A percentile compares a stretch with the other conserved stretches of the same genome.
Evolutionary conservation across 2,329 filamentous ascomycete species (phyloP).

Genomic region (Fusarium tupiense): DNA sequence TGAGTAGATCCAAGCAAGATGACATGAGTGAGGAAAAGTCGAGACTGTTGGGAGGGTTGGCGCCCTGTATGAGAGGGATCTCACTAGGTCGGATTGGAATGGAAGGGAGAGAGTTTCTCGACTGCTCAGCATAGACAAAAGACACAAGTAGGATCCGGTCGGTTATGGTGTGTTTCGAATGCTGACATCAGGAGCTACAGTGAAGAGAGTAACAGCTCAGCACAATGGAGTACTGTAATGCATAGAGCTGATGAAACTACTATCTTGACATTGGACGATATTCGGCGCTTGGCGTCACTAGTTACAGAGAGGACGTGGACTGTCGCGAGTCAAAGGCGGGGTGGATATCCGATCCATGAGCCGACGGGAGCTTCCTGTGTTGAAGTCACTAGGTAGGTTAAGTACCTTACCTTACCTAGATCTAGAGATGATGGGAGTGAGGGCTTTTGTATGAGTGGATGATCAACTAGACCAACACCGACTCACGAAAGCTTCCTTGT

Average conservation of each 20-base stretch:
- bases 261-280: slow-evolving; percentile 1
- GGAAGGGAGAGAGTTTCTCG: slow-evolving; percentile 15
- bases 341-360: not conserved
- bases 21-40: not conserved
- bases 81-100: slow-evolving; percentile 21
- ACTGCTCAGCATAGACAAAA: not conserved
- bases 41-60: slow-evolving; percentile 7
- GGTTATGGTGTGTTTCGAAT: slow-evolving; percentile 3
- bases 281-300: not conserved
- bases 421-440: not conserved
- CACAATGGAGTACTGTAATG: not conserved
- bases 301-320: slow-evolving; percentile 1
- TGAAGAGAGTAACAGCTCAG: not conserved
- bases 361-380: slow-evolving; percentile 2
- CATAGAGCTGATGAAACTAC: not conserved
- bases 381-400: not conserved
- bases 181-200: not conserved
- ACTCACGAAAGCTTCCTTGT: not conserved
- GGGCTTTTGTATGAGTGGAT: slow-evolving; percentile 1
- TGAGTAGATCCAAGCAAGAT: not conserved
- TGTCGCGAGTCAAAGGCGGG: not conserved
- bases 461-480: slow-evolving; percentile 16
- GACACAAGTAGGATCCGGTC: not conserved
- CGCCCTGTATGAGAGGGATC: slow-evolving; percentile 11
- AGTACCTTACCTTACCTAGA: not conserved